Evolutionary conservation across 495 filamentous ascomycete species (phyloP).

Genomic region (Aspergillus ostianus): DNA sequence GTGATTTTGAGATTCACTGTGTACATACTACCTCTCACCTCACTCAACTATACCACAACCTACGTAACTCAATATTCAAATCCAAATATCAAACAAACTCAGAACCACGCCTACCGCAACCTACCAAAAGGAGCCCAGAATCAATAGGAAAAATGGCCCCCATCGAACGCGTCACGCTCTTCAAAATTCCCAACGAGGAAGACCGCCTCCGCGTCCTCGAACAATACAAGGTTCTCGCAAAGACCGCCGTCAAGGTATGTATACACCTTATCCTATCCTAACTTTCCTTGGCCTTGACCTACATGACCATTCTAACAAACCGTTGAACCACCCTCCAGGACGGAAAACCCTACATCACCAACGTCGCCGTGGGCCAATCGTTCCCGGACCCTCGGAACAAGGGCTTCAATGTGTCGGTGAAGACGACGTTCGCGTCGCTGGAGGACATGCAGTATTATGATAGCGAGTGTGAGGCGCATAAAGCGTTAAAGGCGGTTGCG

Average conservation of each 20-base stretch:
- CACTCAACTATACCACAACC: neutral
- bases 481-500: slow-evolving; percentile 52
- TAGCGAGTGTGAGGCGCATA: slow-evolving; percentile 59
- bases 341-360: slow-evolving; percentile 65
- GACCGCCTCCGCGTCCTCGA: slow-evolving; percentile 44
- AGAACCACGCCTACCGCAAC: too few relatives aligned
- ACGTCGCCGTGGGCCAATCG: slow-evolving; percentile 41
- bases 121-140: too few relatives aligned
- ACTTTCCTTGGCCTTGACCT: neutral
- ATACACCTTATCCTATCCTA: neutral
- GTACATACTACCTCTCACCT: neutral
- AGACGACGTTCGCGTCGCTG: slow-evolving; percentile 57
- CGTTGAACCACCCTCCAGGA: slow-evolving; percentile 43
- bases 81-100: neutral
- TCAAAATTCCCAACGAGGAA: slow-evolving; percentile 55
- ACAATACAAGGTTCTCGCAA: slow-evolving; percentile 49
- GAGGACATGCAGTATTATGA: slow-evolving; percentile 76
- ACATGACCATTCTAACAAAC: neutral
- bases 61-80: neutral
- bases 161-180: slow-evolving; percentile 57
- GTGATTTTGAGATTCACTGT: too few relatives aligned
- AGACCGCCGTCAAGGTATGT: slow-evolving; percentile 51
- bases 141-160: slow-evolving; percentile 45
- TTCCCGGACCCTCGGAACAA: slow-evolving; percentile 54
- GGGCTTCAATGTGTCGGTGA: slow-evolving; percentile 62